These are phyloP conservation scores for Podosphaera aphanis DNA, from an alignment of 2,329 filamentous ascomycete genomes.

Conservation along the genomic window DNA sequence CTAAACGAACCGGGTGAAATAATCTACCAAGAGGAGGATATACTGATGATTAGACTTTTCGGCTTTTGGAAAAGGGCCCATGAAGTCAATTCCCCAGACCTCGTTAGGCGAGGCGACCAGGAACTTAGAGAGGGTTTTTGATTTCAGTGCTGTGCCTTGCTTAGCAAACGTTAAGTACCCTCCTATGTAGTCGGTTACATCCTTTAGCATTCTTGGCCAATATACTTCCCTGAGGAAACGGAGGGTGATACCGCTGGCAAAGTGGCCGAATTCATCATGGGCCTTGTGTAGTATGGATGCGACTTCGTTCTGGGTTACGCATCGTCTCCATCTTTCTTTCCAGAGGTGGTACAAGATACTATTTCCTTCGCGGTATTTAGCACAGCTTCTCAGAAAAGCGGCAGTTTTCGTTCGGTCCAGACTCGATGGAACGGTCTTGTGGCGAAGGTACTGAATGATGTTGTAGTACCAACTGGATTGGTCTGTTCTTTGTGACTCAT, in stretches of 20 bases:
- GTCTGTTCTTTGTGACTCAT: too few relatives aligned
- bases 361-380: neutral
- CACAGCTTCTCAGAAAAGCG: neutral
- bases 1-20: conserved; percentile 1
- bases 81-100: conserved; percentile 1
- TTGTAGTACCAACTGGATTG: neutral
- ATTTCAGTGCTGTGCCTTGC: neutral
- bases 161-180: neutral
- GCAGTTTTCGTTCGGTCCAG: neutral
- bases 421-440: neutral
- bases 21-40: conserved; percentile 1
- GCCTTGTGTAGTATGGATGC: neutral
- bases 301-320: neutral
- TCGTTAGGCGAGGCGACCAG: neutral
- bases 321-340: neutral
- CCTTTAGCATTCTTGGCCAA: neutral
- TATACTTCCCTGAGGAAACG: neutral
- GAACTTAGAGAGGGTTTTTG: neutral
- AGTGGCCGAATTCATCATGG: neutral
- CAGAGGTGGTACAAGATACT: neutral
- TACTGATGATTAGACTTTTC: neutral
- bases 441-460: neutral
- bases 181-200: neutral
- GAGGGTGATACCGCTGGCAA: neutral
- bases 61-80: neutral